These are phyloP conservation scores for Crotalaria pallida DNA, from an alignment of 306 rosid species.

Conservation along the genomic window DNA sequence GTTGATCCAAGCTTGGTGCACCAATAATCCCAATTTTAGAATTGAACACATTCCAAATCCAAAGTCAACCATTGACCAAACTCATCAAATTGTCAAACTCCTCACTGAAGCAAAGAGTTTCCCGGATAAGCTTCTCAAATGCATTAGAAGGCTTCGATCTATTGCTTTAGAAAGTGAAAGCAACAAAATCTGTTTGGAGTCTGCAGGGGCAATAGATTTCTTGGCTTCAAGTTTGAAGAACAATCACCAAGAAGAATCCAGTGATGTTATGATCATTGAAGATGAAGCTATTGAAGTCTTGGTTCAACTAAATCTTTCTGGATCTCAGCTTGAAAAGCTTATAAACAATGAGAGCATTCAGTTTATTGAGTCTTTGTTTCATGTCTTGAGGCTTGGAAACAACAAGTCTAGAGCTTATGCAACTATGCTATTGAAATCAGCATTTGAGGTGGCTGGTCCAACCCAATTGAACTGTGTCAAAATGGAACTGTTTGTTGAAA, in stretches of 20 bases:
- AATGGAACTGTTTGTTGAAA: slow-evolving; percentile 28
- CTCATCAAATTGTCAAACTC: slow-evolving; percentile 46
- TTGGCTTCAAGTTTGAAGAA: slow-evolving; percentile 34
- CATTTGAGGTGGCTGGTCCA: slow-evolving; percentile 46
- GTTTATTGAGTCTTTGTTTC: slow-evolving; percentile 38
- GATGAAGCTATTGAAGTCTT: slow-evolving; percentile 42
- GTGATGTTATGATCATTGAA: slow-evolving; percentile 5
- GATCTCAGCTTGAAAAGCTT: slow-evolving; percentile 23
- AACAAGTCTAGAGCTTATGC: slow-evolving; percentile 39
- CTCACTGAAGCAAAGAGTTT: slow-evolving; percentile 33
- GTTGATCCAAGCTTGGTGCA: slow-evolving; percentile 66
- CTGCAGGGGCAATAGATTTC: slow-evolving; percentile 43
- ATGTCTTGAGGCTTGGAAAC: slow-evolving; percentile 33
- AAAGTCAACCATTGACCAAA: slow-evolving; percentile 37
- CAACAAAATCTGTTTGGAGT: slow-evolving; percentile 26
- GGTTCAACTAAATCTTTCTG: slow-evolving; percentile 34
- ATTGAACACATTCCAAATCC: slow-evolving; percentile 41
- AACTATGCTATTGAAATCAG: slow-evolving; percentile 37
- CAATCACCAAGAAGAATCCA: not conserved
- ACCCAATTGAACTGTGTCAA: slow-evolving; percentile 31
- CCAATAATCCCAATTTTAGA: slow-evolving; percentile 33
- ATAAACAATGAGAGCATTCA: slow-evolving; percentile 21
- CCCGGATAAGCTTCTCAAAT: slow-evolving; percentile 27
- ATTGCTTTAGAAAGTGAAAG: slow-evolving; percentile 42
- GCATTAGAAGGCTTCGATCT: slow-evolving; percentile 38